phyloP scores from a whole-genome alignment of 2,329 filamentous ascomycete genomes.

The Colletotrichum filicis region DNA sequence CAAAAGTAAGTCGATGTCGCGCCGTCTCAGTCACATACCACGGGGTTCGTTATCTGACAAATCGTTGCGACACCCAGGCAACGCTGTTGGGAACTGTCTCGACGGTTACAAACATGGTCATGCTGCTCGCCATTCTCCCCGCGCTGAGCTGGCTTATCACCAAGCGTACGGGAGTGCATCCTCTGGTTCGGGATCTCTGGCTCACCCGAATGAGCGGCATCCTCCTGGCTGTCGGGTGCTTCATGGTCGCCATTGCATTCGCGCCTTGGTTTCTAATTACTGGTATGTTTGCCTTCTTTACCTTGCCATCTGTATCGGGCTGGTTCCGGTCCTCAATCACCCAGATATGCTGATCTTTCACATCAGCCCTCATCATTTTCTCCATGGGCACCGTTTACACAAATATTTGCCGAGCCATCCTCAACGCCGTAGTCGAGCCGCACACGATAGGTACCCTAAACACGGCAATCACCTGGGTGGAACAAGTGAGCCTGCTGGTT shows the following conservation, averaged over 20 bases:
- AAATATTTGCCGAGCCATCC: conserved; percentile 57
- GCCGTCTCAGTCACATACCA: not conserved
- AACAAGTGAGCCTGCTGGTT: conserved; percentile 59
- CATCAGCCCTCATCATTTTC: conserved; percentile 53
- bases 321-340: not conserved
- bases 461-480: conserved; percentile 60
- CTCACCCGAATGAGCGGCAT: conserved; percentile 49
- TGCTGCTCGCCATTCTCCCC: conserved; percentile 53
- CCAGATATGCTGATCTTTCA: not conserved
- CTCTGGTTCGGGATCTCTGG: conserved; percentile 52
- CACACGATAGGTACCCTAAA: conserved; percentile 66
- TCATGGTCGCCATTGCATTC: conserved; percentile 50
- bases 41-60: not conserved
- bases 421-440: conserved; percentile 64
- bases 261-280: conserved; percentile 47
- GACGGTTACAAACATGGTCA: conserved; percentile 48
- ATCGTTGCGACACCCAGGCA: conserved; percentile 42
- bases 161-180: conserved; percentile 42
- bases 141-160: conserved; percentile 45
- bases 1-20: conserved; percentile 43
- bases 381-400: conserved; percentile 57
- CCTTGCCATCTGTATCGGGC: not conserved
- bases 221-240: conserved; percentile 45
- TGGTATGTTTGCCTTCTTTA: not conserved
- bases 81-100: conserved; percentile 54